Percentiles rank a stretch among this genome's conserved stretches.
These are phyloP conservation scores for Triangularia setosa DNA, from an alignment of 2,329 filamentous ascomycete species.

Conservation along the genomic window DNA sequence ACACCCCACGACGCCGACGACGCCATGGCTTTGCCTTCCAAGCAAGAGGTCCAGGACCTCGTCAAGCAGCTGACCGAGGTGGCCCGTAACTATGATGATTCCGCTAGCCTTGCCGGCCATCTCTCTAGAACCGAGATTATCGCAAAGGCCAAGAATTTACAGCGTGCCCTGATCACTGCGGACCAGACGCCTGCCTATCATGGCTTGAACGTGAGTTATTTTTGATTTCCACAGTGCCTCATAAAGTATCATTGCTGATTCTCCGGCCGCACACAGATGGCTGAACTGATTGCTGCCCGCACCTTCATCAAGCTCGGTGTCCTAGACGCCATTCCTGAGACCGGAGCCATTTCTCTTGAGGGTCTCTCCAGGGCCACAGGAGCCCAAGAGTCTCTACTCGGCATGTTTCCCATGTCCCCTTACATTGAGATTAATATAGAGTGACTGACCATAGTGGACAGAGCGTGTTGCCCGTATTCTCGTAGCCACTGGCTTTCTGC, in stretches of 20 bases:
- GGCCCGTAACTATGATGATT: conserved; percentile 25
- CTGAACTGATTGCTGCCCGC: conserved; percentile 30
- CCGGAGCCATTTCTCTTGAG: conserved; percentile 28
- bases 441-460: conserved; percentile 8
- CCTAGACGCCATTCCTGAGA: conserved; percentile 29
- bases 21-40: conserved; percentile 12
- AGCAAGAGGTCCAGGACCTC: conserved; percentile 22
- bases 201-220: conserved; percentile 29
- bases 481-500: conserved; percentile 32
- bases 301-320: conserved; percentile 32
- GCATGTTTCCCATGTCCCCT: conserved; percentile 12
- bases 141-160: conserved; percentile 28
- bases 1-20: not conserved
- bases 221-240: not conserved
- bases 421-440: not conserved
- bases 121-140: conserved; percentile 29
- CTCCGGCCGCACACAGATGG: conserved; percentile 24
- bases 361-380: conserved; percentile 29
- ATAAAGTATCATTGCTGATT: not conserved
- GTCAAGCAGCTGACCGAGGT: conserved; percentile 21
- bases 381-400: conserved; percentile 29
- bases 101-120: conserved; percentile 25
- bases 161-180: conserved; percentile 26
- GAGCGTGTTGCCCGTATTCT: conserved; percentile 30
- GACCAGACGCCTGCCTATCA: conserved; percentile 33